Conservation (phyloP, 257 asterid species). For the Lavandula angustifolia region DNA sequence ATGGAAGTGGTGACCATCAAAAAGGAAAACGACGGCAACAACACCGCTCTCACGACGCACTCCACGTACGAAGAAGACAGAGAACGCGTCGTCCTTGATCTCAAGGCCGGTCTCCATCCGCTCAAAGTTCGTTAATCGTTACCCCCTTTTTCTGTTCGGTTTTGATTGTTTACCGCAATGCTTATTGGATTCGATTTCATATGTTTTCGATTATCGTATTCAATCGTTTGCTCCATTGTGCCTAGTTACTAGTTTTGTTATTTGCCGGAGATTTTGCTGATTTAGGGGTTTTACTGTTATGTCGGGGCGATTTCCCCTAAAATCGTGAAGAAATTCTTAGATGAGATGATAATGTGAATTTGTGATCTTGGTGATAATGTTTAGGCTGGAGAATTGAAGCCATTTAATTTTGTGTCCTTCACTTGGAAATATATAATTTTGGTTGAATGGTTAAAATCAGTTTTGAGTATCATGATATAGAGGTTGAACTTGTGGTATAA, state of each 20-base stretch:
- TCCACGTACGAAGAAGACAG: slow-evolving; percentile 48
- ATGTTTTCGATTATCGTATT: slow-evolving; percentile 12
- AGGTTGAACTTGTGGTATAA: no score
- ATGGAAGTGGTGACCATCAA: slow-evolving; percentile 59
- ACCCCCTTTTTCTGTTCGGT: neutral
- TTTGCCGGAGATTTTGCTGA: no score
- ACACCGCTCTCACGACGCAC: slow-evolving; percentile 24
- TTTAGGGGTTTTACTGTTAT: no score
- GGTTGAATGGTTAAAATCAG: neutral
- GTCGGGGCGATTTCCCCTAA: no score
- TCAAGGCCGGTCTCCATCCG: slow-evolving; percentile 89
- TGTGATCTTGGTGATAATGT: no score
- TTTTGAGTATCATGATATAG: neutral
- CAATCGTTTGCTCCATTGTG: neutral
- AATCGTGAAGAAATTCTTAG: no score
- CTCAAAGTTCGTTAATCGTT: slow-evolving; percentile 62
- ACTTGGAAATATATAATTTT: neutral
- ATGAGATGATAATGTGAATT: no score
- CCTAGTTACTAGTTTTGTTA: no score
- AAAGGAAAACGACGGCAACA: slow-evolving; percentile 46
- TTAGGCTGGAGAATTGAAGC: no score
- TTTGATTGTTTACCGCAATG: no score
- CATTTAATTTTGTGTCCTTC: no score
- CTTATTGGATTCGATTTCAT: no score
- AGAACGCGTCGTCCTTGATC: slow-evolving; percentile 71